Base-by-base conservation (phyloP, 345 rosid genomes). In the Litchi chinensis region DNA sequence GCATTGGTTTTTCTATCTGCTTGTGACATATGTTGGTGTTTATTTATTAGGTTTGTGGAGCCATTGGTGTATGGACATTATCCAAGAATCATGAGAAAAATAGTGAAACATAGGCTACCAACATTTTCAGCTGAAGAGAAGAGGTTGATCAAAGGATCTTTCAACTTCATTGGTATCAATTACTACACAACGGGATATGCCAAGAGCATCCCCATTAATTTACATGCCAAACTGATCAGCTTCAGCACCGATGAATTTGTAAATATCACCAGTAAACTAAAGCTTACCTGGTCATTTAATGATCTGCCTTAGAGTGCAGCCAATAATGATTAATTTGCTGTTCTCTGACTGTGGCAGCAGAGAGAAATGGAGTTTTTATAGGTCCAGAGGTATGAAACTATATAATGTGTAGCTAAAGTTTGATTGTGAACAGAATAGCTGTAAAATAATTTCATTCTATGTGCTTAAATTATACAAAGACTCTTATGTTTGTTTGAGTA, bases 81-180 rank as follows among this genome's bases (percentile, higher is more conserved):
- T 77, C 88, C 91, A 15, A 4, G n/a, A 54, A 79, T 37, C 76
- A 89, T 86, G 90, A 83, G 70, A 77, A 32, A n/a, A 40, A 19
- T 79, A 32, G 91, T 85, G 37, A 78, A 82, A 52, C 81, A 83
- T 0, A 85, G 91, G 76, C 68, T 88, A 52, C 91, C 91, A 0
- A 78, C 15, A 37, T 88, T 87, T 80, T 76, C 82, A 2, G 39
- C 71, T 28, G 50, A 80, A 76, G 87, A 88, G 76, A 83, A 74
- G 72, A 18, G 69, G 40, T 12, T 85, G 19, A 40, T 86, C 16
- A 83, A 76, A 74, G 83, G 86, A 24, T 82, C 87, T 50, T 80
- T 83, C 64, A 84, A 89, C 68, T 89, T 86, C 75, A 77, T 87
- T 19, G 90, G 87, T 16, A 75, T 89, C 70, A 89, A 89, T 63